A percentile compares a stretch with the other conserved stretches of the same genome.
Conservation (phyloP, 2,329 filamentous ascomycete species). For the Blastomyces silverae region DNA sequence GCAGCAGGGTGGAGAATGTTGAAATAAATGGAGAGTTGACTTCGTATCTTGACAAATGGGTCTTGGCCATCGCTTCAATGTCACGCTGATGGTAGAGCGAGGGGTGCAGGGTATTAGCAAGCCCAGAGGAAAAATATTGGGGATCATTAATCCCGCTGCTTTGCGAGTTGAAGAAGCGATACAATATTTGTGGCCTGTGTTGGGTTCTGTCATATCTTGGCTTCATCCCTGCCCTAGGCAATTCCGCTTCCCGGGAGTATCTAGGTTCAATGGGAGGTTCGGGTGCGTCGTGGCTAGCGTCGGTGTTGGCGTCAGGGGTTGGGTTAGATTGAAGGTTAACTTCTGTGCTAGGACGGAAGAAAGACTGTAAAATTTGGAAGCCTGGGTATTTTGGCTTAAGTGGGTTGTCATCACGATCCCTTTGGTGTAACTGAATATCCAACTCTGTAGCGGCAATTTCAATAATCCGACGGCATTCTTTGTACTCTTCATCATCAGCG, state of each 20-base stretch:
- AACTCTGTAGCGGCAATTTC: not conserved
- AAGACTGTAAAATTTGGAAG: not conserved
- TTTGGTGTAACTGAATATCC: not conserved
- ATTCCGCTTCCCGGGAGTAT: not conserved
- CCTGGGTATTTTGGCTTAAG: not conserved
- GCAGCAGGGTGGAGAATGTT: constrained; percentile 24
- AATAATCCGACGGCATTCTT: constrained; percentile 10
- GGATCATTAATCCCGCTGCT: constrained; percentile 31
- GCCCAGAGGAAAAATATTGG: constrained; percentile 23
- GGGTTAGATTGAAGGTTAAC: not conserved
- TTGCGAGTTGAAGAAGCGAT: constrained; percentile 31
- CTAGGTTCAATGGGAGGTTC: not conserved
- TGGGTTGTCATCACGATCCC: too few species aligned
- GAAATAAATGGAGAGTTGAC: constrained; percentile 34
- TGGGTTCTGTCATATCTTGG: not conserved
- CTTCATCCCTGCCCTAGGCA: not conserved
- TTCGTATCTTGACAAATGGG: constrained; percentile 25
- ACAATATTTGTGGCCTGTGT: constrained; percentile 29
- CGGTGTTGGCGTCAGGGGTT: not conserved
- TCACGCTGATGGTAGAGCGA: constrained; percentile 18
- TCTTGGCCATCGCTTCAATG: constrained; percentile 24
- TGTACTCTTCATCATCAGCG: not conserved
- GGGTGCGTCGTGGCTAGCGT: not conserved
- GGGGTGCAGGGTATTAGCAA: constrained; percentile 17
- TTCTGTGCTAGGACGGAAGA: not conserved